Evolutionary conservation across 371 early-diverging fungal species (phyloP), one percentile per base, ranked within the genome.

Genomic region (Antonospora locustae): DNA sequence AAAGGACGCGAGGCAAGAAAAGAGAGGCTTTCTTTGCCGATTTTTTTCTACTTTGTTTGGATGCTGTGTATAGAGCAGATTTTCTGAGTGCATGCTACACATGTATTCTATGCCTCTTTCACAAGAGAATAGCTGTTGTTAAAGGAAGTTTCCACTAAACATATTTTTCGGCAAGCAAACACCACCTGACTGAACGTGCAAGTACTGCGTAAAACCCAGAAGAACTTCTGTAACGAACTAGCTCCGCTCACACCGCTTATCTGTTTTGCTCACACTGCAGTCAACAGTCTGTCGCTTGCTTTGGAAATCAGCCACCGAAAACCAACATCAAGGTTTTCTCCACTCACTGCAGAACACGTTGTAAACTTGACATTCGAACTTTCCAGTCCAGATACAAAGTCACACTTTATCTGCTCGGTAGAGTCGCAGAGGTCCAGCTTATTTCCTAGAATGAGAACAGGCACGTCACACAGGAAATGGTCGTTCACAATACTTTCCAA

Each of bases 401-500:
- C 19, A 25, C 30, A 34, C 17, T 51, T 54, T 32, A 30, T 19
- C 38, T 46, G 1, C 28, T 47, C 25, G 9, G 27, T 20, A 17
- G 1, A 36, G 9, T 36, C 17, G 23, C 24, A 16, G n/a, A 67
- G 39, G 51, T 67, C 67, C 12, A n/a, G 19, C 50, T 67, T 67
- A 43, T 67, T 67, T 25, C 39, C 58, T n/a, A 67, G n/a, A 19
- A 67, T 47, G 6, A 55, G 28, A 22, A 62, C 41, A 0, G 67
- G 67, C n/a, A 58, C 19, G n/a, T 17, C 20, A 3, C 36, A 16
- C 7, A n/a, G 4, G 3, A 5, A 5, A 16, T 4, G 5, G 7
- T 48, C 30, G 20, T 48, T 32, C 20, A 7, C 16, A n/a, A 48
- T 29, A 3, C n/a, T 9, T 37, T 32, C 12, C 23, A 50, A 9